Evolutionary conservation across 202 grass and related monocot species (phyloP), one percentile per base, ranked within the genome.

Genomic region (Digitaria exilis): DNA sequence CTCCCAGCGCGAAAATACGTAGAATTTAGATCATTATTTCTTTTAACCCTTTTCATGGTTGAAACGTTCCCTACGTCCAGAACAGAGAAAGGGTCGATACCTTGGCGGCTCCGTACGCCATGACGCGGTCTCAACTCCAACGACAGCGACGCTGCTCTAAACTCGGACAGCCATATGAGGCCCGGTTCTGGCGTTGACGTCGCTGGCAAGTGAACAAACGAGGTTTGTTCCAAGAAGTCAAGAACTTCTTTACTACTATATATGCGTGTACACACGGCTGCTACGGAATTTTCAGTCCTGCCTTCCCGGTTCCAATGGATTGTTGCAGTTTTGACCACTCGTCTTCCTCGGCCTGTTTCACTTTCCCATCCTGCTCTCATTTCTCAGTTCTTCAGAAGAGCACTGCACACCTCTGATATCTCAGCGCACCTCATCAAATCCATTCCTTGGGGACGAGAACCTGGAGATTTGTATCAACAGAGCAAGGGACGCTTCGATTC

Each of bases 51-150:
- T n/a, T n/a, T n/a, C n/a, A n/a, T n/a, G 35, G 29, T 44, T 44
- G 21, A 79, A 52, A 63, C 0, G 26, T 50, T 35, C 41, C 41
- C 41, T 32, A n/a, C n/a, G 45, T 21, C 8, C 49, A 13, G 43
- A 3, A 21, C 30, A 51, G 68, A 50, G 60, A 43, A 65, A 54
- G 7, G 34, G 52, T 85, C 52, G 0, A 50, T 16, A 19, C 44
- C 65, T 24, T 75, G 49, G 77, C 21, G 80, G 18, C 25, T n/a
- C 24, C 44, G 76, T 73, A 19, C 18, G 32, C 34, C 76, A 43
- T 43, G 72, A 84, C 73, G 22, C 51, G 52, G 75, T 61, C 30
- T 9, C 16, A 43, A 21, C 49, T 55, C 81, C 37, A 37, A 22
- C 42, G 58, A 31, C 71, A 21, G 31, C 6, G 3, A 46, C 5